Evolutionary conservation across 176 grass and related monocot species (phyloP).

Genomic region (Aegilops speltoides): DNA sequence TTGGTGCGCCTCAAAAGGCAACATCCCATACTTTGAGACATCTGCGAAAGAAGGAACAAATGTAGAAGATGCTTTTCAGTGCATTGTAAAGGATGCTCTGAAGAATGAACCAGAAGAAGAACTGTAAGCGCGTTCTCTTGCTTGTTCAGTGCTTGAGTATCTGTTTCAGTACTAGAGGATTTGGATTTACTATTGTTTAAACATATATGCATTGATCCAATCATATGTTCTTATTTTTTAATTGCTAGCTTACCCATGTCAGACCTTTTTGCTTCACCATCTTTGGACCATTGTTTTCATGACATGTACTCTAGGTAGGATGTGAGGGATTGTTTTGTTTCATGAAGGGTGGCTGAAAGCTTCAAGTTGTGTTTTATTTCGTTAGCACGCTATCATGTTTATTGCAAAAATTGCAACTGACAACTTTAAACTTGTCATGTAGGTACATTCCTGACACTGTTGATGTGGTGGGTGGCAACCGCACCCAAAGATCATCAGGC

Average conservation of each 20-base stretch:
- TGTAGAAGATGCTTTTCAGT: constrained; percentile 87
- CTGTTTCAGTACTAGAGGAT: background rate
- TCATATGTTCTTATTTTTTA: constrained; percentile 3
- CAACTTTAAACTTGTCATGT: constrained; percentile 31
- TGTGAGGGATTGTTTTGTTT: background rate
- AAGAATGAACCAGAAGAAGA: constrained; percentile 93
- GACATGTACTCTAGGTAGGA: background rate
- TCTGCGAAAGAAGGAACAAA: constrained; percentile 84
- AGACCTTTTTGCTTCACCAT: background rate
- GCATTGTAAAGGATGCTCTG: constrained; percentile 76
- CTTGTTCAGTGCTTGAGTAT: background rate
- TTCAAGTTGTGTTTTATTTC: constrained; percentile 11
- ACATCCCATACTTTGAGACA: constrained; percentile 88
- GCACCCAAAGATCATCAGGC: constrained; percentile 54
- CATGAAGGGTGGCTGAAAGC: background rate
- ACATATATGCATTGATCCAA: background rate
- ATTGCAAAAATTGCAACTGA: background rate
- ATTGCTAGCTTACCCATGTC: background rate
- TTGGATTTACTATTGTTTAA: too few species aligned
- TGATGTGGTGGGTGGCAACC: constrained; percentile 55
- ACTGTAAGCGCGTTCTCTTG: constrained; percentile 49
- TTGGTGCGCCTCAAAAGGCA: constrained; percentile 83
- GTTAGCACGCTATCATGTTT: background rate
- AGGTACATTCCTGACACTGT: constrained; percentile 77
- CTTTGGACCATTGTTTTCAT: background rate